Evolutionary conservation across 2,329 filamentous ascomycete species (phyloP), one percentile per base, ranked within the genome.

Genomic region (Hypoxylon sp.): DNA sequence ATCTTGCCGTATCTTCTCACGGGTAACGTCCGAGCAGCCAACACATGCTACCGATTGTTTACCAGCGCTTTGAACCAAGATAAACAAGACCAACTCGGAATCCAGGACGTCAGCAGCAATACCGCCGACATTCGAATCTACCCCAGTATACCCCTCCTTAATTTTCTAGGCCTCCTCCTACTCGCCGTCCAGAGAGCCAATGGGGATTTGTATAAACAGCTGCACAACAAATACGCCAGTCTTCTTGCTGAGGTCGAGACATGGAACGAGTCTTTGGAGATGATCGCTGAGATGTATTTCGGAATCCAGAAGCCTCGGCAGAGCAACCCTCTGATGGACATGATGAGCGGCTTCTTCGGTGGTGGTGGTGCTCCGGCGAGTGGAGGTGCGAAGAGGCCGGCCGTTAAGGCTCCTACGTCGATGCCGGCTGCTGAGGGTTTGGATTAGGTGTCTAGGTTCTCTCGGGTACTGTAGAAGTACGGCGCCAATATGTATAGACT

Each of bases 211-310:
- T 99, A 92, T 83, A 90, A 90, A 76, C 91, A 94, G 79, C 83
- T 99, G 72, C 89, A 90, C 73, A 88, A 86, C 66, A 96, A 97
- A 77, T 99, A 98, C 80, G 88, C 89, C 38, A 79, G 84, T 5
- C 89, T 97, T 75, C 86, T 98, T 65, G 90, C 90, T 74, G 95
- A 98, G 73, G 84, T 89, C 0, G 88, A 88, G 4, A 85, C 86
- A 11, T 98, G 95, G 95, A 88, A 90, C 34, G 94, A 93, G 77
- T 87, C 93, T 23, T 82, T 99, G 67, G 91, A 94, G 73, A 90
- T 93, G 79, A 90, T 99, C 74, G 95, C 92, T 52, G 95, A 99
- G 83, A 94, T 97, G 89, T 99, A 98, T 84, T 99, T 99, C 82
- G 90, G 90, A 36, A 97, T 99, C 78, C 88, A 90, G 82, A 91